Evolutionary conservation across 2,329 filamentous ascomycete genomes (phyloP), one percentile per base, ranked within the genome.

Genomic region (Xylaria sp.): DNA sequence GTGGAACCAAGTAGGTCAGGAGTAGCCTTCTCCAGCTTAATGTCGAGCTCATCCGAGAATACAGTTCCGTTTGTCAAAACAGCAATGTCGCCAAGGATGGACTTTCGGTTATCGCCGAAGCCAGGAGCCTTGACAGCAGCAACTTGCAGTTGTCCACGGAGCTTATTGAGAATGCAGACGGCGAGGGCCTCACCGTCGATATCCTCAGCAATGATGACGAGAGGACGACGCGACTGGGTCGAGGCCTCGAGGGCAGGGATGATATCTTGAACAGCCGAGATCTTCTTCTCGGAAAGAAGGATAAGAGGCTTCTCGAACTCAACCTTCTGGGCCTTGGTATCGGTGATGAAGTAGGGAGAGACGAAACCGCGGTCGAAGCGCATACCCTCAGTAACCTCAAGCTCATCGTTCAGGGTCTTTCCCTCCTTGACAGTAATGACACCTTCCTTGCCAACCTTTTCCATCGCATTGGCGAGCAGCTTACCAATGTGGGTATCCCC

Each of bases 351-450:
- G 89, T 99, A 99, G 72, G 95, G 93, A 25, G 95, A 99, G 77
- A 97, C 94, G 80, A 90, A 99, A 67, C 95, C 95, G 76, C 95
- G 94, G 87, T 99, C 95, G 83, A 99, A 99, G 80, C 95, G 93
- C 95, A 99, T 99, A 78, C 95, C 95, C 89, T 99, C 95, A 62
- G 95, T 99, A 65, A 99, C 89, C 83, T 99, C 95, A 58, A 99
- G 90, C 87, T 99, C 95, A 72, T 99, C 95, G 74, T 91, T 88
- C 76, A 96, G 90, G 63, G 95, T 98, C 90, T 98, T 99, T 78
- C 95, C 95, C 86, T 99, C 95, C 90, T 99, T 99, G 76, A 98
- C 94, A 61, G 95, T 99, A 79, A 99, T 99, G 75, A 99, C 95
- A 85, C 95, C 95, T 85, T 99, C 95, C 87, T 99, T 99, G 81